Evolutionary conservation across 1,284 basidiomycete genomes (phyloP).

Genomic region (Marasmius oreades): DNA sequence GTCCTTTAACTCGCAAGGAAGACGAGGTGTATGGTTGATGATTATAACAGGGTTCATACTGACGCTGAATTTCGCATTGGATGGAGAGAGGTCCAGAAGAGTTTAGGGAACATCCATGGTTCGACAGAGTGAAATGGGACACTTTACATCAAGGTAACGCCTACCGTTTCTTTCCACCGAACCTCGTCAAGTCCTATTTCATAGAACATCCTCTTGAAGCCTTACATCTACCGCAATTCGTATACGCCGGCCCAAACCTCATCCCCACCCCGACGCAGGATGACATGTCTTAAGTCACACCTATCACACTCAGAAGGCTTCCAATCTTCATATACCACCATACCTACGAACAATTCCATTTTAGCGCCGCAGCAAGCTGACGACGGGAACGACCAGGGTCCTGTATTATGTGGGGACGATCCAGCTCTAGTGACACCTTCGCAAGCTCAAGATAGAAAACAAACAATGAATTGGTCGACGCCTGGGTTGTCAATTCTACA

Average conservation of each 20-base stretch:
- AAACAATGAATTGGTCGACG: constrained; percentile 24
- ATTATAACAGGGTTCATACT: constrained; percentile 53
- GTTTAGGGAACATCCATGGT: constrained; percentile 65
- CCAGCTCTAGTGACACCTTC: not conserved
- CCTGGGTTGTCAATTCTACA: constrained; percentile 42
- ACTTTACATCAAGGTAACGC: constrained; percentile 44
- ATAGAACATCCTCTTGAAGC: constrained; percentile 41
- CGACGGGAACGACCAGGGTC: not conserved
- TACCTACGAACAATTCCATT: not conserved
- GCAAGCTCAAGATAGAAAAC: not conserved
- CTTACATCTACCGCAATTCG: constrained; percentile 60
- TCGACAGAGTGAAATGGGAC: constrained; percentile 55
- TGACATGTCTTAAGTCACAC: constrained; percentile 22
- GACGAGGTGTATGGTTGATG: constrained; percentile 61
- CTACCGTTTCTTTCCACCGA: constrained; percentile 3
- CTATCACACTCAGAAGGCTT: constrained; percentile 49
- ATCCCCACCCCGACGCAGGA: constrained; percentile 7
- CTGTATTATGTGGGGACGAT: not conserved
- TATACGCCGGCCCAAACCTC: constrained; percentile 34
- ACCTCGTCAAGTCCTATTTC: constrained; percentile 6
- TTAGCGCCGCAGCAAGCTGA: not conserved
- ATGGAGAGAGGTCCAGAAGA: constrained; percentile 47
- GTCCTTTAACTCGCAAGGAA: constrained; percentile 13
- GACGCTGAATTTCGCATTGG: constrained; percentile 65
- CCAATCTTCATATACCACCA: constrained; percentile 52